Evolutionary conservation across 345 rosid species (phyloP).

Genomic region (Capsella bursapastoris): DNA sequence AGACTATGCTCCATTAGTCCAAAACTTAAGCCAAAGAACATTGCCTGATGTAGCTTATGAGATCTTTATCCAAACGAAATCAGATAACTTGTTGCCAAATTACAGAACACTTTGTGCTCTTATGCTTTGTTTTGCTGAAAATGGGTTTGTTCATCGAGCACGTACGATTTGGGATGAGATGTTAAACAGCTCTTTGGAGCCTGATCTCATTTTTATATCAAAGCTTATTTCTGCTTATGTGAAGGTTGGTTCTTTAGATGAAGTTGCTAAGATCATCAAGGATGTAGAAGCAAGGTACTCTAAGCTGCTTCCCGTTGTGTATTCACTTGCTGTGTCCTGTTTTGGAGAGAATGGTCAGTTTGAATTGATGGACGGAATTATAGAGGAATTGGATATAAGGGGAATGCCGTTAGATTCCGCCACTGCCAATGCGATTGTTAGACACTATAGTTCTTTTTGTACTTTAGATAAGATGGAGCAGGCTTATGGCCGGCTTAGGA

Average conservation of each 20-base stretch:
- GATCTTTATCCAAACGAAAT: slow-evolving; percentile 52
- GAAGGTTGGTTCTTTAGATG: slow-evolving; percentile 47
- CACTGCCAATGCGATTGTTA: slow-evolving; percentile 58
- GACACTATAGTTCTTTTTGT: slow-evolving; percentile 58
- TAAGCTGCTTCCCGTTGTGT: slow-evolving; percentile 45
- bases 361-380: slow-evolving; percentile 59
- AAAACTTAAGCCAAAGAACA: slow-evolving; percentile 41
- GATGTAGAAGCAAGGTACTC: slow-evolving; percentile 49
- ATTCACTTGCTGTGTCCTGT: slow-evolving; percentile 60
- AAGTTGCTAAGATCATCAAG: slow-evolving; percentile 49
- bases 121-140: slow-evolving; percentile 58
- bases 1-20: slow-evolving; percentile 51
- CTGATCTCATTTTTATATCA: slow-evolving; percentile 50
- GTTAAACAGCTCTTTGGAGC: slow-evolving; percentile 50
- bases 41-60: slow-evolving; percentile 52
- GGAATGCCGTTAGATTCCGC: slow-evolving; percentile 54
- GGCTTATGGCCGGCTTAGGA: slow-evolving; percentile 61
- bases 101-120: slow-evolving; percentile 51
- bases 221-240: slow-evolving; percentile 58
- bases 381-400: slow-evolving; percentile 53
- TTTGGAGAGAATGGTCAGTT: slow-evolving; percentile 68
- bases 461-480: slow-evolving; percentile 65
- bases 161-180: slow-evolving; percentile 59
- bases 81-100: slow-evolving; percentile 44
- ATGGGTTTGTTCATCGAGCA: slow-evolving; percentile 54